Evolutionary conservation across 169 alveolate species (phyloP).

Genomic region (Plasmodium blacklocki): DNA sequence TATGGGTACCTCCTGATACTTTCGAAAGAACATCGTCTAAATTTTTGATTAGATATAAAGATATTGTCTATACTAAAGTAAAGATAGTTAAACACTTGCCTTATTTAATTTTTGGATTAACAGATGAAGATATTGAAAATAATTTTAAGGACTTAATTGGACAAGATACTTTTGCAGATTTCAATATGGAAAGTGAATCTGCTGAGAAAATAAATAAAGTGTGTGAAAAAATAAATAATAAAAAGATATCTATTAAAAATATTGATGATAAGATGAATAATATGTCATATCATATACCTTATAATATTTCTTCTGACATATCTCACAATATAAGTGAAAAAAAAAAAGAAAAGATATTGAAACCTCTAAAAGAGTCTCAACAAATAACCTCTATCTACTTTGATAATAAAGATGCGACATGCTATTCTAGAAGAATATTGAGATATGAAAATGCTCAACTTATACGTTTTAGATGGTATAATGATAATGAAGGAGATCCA

Average conservation of each 20-base stretch:
- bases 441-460: slow-evolving; percentile 86
- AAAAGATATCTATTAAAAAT: background rate
- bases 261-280: background rate
- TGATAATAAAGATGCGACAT: slow-evolving; percentile 80
- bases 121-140: slow-evolving; percentile 79
- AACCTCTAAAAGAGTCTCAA: slow-evolving; percentile 79
- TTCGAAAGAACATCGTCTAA: slow-evolving; percentile 85
- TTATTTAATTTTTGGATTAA: slow-evolving; percentile 84
- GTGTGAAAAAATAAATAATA: background rate
- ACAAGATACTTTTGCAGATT: slow-evolving; percentile 14
- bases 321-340: background rate
- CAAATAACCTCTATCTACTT: slow-evolving; percentile 85
- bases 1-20: slow-evolving; percentile 88
- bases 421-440: slow-evolving; percentile 81
- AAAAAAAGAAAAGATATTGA: slow-evolving; percentile 2
- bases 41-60: slow-evolving; percentile 85
- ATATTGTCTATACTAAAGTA: slow-evolving; percentile 84
- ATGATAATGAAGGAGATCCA: slow-evolving; percentile 80
- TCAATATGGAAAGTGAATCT: background rate
- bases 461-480: slow-evolving; percentile 87
- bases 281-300: background rate
- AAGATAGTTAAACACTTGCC: slow-evolving; percentile 85
- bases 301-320: background rate
- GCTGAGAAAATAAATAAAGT: background rate
- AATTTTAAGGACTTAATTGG: slow-evolving; percentile 68